phyloP scores from a whole-genome alignment of 805 yeast species.

The Cephaloascus fragrans region DNA sequence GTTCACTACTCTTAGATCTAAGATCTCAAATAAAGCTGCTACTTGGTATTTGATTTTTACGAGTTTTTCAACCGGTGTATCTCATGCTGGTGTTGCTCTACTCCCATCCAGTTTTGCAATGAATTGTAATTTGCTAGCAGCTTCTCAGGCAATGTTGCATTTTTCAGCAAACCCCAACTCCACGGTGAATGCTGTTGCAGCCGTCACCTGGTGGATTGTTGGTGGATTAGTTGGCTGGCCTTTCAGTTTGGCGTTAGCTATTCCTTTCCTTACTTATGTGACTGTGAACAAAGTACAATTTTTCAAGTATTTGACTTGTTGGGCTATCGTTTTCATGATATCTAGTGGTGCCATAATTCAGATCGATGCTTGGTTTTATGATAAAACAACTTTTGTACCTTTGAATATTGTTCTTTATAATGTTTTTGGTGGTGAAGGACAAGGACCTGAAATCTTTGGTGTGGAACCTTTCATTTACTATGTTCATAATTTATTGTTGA shows the following conservation, averaged over 20 bases:
- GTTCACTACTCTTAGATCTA: constrained; percentile 26
- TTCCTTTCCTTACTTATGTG: constrained; percentile 44
- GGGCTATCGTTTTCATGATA: constrained; percentile 8
- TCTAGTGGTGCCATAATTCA: constrained; percentile 17
- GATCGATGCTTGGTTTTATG: constrained; percentile 57
- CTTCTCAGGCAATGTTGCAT: constrained; percentile 24
- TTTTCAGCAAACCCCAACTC: constrained; percentile 1
- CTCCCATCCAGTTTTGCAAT: constrained; percentile 74
- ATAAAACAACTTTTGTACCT: constrained; percentile 58
- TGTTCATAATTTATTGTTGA: constrained; percentile 54
- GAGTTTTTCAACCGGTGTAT: constrained; percentile 68
- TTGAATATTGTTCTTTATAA: constrained; percentile 77
- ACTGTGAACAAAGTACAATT: not conserved
- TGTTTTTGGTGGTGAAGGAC: constrained; percentile 57
- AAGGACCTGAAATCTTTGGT: constrained; percentile 91
- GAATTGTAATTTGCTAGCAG: constrained; percentile 34
- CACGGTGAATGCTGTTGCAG: constrained; percentile 10
- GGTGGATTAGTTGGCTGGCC: constrained; percentile 93
- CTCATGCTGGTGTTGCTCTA: constrained; percentile 80
- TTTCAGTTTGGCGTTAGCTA: constrained; percentile 54
- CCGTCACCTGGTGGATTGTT: constrained; percentile 36
- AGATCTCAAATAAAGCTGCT: constrained; percentile 30
- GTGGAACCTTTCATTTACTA: constrained; percentile 74
- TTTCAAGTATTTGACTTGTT: constrained; percentile 7
- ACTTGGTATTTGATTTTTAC: constrained; percentile 56